Evolutionary conservation across 495 filamentous ascomycete species (phyloP), one percentile per base, ranked within the genome.

Genomic region (Penicillium dipodomyicola): DNA sequence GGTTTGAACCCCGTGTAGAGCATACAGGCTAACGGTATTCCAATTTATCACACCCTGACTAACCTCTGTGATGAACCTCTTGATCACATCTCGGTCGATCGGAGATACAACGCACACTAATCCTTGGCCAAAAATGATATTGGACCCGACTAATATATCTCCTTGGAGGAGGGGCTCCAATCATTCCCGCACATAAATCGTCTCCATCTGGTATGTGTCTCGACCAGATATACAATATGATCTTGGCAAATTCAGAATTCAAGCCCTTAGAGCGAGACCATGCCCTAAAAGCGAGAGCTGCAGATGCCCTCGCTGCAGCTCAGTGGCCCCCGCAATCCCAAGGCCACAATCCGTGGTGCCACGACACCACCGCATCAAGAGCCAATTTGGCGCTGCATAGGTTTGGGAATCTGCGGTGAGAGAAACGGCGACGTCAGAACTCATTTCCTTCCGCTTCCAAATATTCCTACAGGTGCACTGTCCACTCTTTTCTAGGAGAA

Each of bases 281-380:
- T 45, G 27, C 51, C 62, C 62, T 22, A 57, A 63, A 63, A 65
- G 47, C 49, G 60, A 42, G 37, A 54, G 57, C 49, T 65, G 65
- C 65, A 67, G 56, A 48, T 53, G 37, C 47, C 30, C 40, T 53
- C 57, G 42, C 59, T 65, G 59, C 59, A 65, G 48, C 50, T 58
- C 40, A 55, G 60, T 52, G 63, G 58, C 60, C 59, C 30, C 59
- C 62, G 48, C 60, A 53, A 52, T 25, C 33, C 4, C 20, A 48
- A 39, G 33, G 42, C 42, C n/a, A 44, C 42, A 46, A 54, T 65
- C 61, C 72, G 37, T 75, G 71, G 72, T 69, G 72, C 72, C 72
- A 75, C 71, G 71, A 72, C 70, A 75, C 66, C 66, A 66, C 56
- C 62, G 64, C 65, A 63, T 59, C 54, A 56, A 62, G 58, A 62